Percentiles rank a stretch among this genome's conserved stretches.
phyloP scores from a whole-genome alignment of 768 basidiomycete species.

The Termitomyces sp. region DNA sequence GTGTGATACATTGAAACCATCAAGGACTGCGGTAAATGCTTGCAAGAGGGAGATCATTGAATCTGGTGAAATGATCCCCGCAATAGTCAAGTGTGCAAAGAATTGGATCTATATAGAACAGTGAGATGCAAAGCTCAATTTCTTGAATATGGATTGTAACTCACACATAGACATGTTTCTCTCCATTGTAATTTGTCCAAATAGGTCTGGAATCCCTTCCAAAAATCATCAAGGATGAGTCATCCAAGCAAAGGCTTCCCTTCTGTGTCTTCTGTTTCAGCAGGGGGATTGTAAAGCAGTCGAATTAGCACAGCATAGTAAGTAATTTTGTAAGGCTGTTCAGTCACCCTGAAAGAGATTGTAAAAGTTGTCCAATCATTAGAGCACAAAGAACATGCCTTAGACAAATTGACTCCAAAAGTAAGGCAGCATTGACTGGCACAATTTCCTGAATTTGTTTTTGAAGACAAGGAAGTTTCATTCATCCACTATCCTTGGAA shows the following conservation, averaged over 20 bases:
- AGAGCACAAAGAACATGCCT: slow-evolving; percentile 40
- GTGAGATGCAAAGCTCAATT: not conserved
- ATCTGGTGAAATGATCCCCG: slow-evolving; percentile 67
- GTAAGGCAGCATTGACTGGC: slow-evolving; percentile 51
- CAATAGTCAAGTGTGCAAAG: slow-evolving; percentile 83
- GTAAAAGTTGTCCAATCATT: not conserved
- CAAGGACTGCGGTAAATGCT: slow-evolving; percentile 81
- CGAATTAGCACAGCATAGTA: slow-evolving; percentile 82
- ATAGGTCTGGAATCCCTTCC: slow-evolving; percentile 86
- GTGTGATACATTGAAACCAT: slow-evolving; percentile 86
- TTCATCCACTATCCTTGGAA: slow-evolving; percentile 99
- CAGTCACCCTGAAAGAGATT: slow-evolving; percentile 58
- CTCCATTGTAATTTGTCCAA: slow-evolving; percentile 90
- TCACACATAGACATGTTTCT: slow-evolving; percentile 82
- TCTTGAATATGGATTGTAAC: slow-evolving; percentile 27
- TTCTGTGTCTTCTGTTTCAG: slow-evolving; percentile 32
- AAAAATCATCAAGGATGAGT: slow-evolving; percentile 84
- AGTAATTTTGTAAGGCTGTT: slow-evolving; percentile 93
- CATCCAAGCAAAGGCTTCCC: slow-evolving; percentile 51
- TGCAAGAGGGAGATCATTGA: slow-evolving; percentile 81
- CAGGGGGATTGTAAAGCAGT: slow-evolving; percentile 52
- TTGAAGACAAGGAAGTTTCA: slow-evolving; percentile 72
- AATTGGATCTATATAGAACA: slow-evolving; percentile 75
- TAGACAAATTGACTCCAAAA: slow-evolving; percentile 74
- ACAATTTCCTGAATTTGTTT: slow-evolving; percentile 59